Evolutionary conservation across 176 grass and related monocot species (phyloP), one percentile per base, ranked within the genome.

Genomic region (Aegilops longissima): DNA sequence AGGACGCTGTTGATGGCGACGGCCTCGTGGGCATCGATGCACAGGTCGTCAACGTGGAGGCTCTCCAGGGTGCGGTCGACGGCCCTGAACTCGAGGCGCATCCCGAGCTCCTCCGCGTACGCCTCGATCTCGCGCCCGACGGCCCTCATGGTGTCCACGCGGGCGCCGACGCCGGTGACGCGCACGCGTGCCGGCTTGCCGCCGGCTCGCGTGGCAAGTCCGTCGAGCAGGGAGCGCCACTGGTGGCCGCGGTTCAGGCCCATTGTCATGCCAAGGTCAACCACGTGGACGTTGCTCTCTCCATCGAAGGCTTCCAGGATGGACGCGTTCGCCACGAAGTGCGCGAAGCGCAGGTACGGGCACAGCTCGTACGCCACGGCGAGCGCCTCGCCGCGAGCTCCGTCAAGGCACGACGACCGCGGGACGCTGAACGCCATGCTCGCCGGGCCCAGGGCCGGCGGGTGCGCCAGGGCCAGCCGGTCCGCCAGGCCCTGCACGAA

Each of bases 301-400:
- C 93, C 93, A 83, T 92, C 93, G 11, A 95, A 88, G 74, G 88
- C 85, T 51, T 95, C 93, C 52, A 95, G 40, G 65, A 90, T 92
- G 79, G 82, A 86, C 21, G 88, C 82, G 74, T 95, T 95, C 3
- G 90, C 93, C 69, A 92, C 90, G 90, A 90, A 95, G 85, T 95
- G 93, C 38, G 90, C 90, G 71, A 95, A 95, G n/a, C 83, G 87
- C 42, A 95, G 85, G 88, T 92, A 95, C 38, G 90, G 93, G 85
- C 93, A 95, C 30, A 92, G 87, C 74, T 95, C 93, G 85, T 95
- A 95, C 33, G 93, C 93, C 51, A 92, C 85, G 33, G 79, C 82
- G 1, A 95, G 85, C 27, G 88, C 93, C 88, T 95, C 93, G 24
- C 69, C 85, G 61, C 86, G 84, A 13, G 78, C 51, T 75, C 87